These are phyloP conservation scores for Euptelea pleiosperma DNA, from an alignment of 164 flowering plant genomes.

Conservation along the genomic window DNA sequence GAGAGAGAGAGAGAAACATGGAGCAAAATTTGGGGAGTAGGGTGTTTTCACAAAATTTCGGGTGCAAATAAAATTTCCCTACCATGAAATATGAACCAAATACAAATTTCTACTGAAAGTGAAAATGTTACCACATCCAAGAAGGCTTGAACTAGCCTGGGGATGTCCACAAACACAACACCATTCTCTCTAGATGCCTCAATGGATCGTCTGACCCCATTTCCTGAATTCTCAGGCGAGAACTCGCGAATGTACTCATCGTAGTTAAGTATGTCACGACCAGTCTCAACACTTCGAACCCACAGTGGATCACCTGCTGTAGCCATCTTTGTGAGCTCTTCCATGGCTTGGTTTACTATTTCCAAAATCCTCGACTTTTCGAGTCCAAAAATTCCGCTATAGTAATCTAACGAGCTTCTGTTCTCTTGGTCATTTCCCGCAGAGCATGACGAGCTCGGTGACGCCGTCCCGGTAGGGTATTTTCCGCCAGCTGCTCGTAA, in stretches of 20 bases:
- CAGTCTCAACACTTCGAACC: constrained; percentile 88
- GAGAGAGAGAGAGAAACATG: too few species aligned
- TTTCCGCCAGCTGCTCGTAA: constrained; percentile 46
- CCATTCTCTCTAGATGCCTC: constrained; percentile 93
- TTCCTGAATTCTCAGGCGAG: constrained; percentile 26
- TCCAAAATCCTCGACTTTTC: constrained; percentile 71
- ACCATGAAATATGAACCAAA: too few species aligned
- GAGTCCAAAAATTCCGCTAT: constrained; percentile 69
- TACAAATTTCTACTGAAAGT: too few species aligned
- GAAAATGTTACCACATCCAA: constrained; percentile 72
- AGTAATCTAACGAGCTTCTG: constrained; percentile 64
- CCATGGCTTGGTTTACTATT: constrained; percentile 50
- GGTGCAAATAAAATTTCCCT: too few species aligned
- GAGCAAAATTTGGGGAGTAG: too few species aligned
- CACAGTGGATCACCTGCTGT: constrained; percentile 77
- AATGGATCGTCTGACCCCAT: constrained; percentile 49
- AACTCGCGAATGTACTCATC: constrained; percentile 81
- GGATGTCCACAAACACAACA: constrained; percentile 73
- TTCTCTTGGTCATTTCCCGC: constrained; percentile 62
- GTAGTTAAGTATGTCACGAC: constrained; percentile 91
- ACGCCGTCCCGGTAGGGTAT: constrained; percentile 41
- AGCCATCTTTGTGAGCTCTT: constrained; percentile 83
- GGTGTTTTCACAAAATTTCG: too few species aligned
- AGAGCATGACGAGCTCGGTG: constrained; percentile 58
- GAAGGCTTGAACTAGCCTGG: constrained; percentile 70